Evolutionary conservation across 2,329 filamentous ascomycete species (phyloP).

Genomic region (Apiospora malaysiana): DNA sequence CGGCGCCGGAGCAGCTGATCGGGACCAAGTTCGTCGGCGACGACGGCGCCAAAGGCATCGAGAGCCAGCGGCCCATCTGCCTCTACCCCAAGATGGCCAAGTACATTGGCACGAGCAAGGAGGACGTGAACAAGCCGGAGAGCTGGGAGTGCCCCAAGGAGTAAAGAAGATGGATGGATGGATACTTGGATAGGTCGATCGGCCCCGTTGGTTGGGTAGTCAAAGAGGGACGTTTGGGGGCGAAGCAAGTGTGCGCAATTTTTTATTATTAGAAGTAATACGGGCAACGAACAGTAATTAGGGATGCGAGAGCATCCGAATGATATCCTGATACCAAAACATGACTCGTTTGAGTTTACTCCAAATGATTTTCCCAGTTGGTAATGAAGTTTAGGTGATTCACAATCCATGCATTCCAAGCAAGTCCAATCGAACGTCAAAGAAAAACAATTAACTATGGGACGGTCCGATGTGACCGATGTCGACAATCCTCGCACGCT

Average conservation of each 20-base stretch:
- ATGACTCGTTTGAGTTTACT: background rate
- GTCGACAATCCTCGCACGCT: too few species aligned
- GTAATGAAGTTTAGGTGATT: too few species aligned
- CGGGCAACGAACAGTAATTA: background rate
- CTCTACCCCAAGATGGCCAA: slow-evolving; percentile 37
- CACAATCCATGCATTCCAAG: too few species aligned
- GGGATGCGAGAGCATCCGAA: background rate
- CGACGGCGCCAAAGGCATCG: slow-evolving; percentile 29
- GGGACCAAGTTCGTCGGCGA: slow-evolving; percentile 39
- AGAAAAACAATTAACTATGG: background rate
- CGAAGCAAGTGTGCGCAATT: background rate
- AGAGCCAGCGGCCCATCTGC: slow-evolving; percentile 37
- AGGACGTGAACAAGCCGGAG: slow-evolving; percentile 29
- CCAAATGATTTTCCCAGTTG: too few species aligned
- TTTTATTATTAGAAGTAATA: background rate
- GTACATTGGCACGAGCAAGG: slow-evolving; percentile 30
- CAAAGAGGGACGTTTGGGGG: too few species aligned
- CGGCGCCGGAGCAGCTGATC: slow-evolving; percentile 34
- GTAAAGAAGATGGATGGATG: background rate
- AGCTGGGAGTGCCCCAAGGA: slow-evolving; percentile 34
- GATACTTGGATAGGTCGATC: background rate
- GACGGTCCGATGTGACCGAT: too few species aligned
- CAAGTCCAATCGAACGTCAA: background rate
- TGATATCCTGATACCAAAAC: background rate
- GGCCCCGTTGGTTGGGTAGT: background rate